Conservation (phyloP, 129 eudicot genomes). For the Smallanthus sonchifolius region DNA sequence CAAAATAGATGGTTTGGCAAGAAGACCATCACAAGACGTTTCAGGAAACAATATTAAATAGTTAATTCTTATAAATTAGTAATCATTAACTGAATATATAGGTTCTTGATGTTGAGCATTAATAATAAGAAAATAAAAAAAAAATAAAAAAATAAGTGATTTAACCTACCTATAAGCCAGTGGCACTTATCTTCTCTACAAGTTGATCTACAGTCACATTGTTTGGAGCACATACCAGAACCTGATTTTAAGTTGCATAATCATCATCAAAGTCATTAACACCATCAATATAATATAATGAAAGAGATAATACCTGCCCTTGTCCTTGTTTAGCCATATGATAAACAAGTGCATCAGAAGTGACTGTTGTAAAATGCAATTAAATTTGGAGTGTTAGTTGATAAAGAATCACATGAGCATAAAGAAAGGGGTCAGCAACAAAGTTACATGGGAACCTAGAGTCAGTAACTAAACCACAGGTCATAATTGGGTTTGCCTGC, state of each 20-base stretch:
- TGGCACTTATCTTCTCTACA: conserved; percentile 87
- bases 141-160: not conserved
- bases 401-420: too few relatives aligned
- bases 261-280: not conserved
- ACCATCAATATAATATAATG: not conserved
- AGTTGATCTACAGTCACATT: conserved; percentile 88
- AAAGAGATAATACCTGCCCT: too few relatives aligned
- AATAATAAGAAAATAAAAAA: not conserved
- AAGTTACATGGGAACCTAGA: not conserved
- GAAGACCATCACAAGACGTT: conserved; percentile 2
- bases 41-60: not conserved
- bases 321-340: too few relatives aligned
- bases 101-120: not conserved
- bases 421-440: not conserved
- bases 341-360: too few relatives aligned
- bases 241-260: conserved; percentile 28
- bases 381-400: too few relatives aligned
- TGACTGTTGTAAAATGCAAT: too few relatives aligned
- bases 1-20: conserved; percentile 1
- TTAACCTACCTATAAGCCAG: conserved; percentile 65
- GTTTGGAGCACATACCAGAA: conserved; percentile 85
- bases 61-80: not conserved
- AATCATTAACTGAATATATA: not conserved
- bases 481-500: not conserved
- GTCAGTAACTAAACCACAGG: not conserved